Evolutionary conservation across 371 early-diverging fungal genomes (phyloP).

Genomic region (Umbelopsis sp.): DNA sequence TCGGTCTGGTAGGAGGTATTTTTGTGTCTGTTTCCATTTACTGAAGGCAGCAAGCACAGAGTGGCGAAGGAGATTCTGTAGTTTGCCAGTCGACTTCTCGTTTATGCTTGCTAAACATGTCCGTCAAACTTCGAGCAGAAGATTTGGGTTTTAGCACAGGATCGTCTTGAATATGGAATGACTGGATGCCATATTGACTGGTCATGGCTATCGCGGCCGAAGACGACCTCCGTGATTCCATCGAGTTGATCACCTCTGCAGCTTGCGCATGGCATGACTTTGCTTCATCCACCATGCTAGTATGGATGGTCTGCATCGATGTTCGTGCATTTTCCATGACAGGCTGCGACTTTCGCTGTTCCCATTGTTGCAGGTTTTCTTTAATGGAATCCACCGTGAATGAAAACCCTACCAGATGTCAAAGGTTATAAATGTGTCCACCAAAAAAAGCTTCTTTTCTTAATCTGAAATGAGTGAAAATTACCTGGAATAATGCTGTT

Average conservation of each 20-base stretch:
- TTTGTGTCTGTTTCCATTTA: background rate
- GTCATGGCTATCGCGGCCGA: background rate
- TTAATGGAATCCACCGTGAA: slow-evolving; percentile 48
- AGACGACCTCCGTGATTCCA: slow-evolving; percentile 2
- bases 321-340: background rate
- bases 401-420: slow-evolving; percentile 27
- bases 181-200: slow-evolving; percentile 7
- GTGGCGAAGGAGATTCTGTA: slow-evolving; percentile 2
- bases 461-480: no score
- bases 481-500: slow-evolving; percentile 35
- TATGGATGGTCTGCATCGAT: background rate
- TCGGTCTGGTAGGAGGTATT: no score
- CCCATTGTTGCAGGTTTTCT: slow-evolving; percentile 43
- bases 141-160: slow-evolving; percentile 7
- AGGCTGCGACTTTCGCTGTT: slow-evolving; percentile 20
- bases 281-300: background rate
- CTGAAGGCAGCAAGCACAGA: slow-evolving; percentile 11
- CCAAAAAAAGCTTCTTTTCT: no score
- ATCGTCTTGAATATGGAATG: slow-evolving; percentile 8
- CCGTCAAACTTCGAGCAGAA: slow-evolving; percentile 2
- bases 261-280: slow-evolving; percentile 9
- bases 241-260: background rate
- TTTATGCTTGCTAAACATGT: slow-evolving; percentile 14
- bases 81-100: slow-evolving; percentile 16
- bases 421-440: background rate